Conservation (phyloP, 2,329 filamentous ascomycete genomes). For the Fusarium sp. region DNA sequence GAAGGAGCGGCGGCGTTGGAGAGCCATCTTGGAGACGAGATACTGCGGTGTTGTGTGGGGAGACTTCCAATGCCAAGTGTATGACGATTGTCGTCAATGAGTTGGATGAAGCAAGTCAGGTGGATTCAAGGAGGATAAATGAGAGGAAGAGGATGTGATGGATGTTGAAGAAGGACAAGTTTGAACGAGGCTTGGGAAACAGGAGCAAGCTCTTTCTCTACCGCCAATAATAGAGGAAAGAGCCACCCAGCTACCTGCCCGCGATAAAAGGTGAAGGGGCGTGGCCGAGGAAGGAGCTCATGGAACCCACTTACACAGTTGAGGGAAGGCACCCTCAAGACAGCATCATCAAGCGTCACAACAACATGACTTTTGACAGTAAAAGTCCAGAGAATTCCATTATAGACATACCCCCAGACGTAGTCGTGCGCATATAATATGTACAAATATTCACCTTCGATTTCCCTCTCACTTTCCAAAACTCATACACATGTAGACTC, state of each 20-base stretch:
- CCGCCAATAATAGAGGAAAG: background rate
- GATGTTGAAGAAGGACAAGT: background rate
- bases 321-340: background rate
- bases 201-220: background rate
- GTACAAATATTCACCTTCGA: background rate
- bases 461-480: background rate
- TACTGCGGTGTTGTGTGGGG: background rate
- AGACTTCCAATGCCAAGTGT: background rate
- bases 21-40: slow-evolving; percentile 11
- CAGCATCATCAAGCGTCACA: background rate
- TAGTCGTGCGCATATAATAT: background rate
- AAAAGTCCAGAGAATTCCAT: background rate
- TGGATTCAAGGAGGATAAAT: background rate
- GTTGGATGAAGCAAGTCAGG: background rate
- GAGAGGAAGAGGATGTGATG: background rate
- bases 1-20: slow-evolving; percentile 29
- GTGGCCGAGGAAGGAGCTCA: background rate
- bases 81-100: background rate
- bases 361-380: background rate
- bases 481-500: background rate
- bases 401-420: background rate
- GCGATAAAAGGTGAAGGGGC: background rate
- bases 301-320: background rate
- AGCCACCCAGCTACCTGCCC: background rate
- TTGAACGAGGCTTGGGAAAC: background rate